Evolutionary conservation across 2,329 filamentous ascomycete genomes (phyloP).

Genomic region (Ceratocystiopsis minuta): DNA sequence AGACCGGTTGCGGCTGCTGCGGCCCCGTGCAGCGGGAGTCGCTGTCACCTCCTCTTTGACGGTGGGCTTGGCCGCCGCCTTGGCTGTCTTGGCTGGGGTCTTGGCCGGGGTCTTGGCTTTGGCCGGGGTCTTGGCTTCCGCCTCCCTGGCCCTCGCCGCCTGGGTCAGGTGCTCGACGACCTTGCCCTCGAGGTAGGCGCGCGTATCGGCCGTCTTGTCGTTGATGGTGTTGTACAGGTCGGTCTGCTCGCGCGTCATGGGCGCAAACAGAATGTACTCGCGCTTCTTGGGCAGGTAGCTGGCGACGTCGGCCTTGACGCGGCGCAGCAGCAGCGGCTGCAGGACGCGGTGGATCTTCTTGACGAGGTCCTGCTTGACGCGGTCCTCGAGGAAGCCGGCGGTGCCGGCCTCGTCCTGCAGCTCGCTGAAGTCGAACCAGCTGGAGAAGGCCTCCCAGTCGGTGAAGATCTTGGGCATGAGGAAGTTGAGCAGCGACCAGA

Average conservation of each 20-base stretch:
- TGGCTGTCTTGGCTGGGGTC: no score
- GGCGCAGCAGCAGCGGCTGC: constrained; percentile 73
- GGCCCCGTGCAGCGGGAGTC: neutral
- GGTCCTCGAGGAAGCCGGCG: constrained; percentile 61
- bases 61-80: no score
- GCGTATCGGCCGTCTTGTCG: constrained; percentile 38
- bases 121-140: constrained; percentile 1
- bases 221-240: constrained; percentile 60
- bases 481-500: constrained; percentile 93
- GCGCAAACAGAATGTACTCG: constrained; percentile 89
- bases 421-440: constrained; percentile 94
- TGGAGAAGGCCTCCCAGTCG: constrained; percentile 80
- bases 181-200: constrained; percentile 70
- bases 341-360: constrained; percentile 88
- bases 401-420: constrained; percentile 68
- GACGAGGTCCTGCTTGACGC: constrained; percentile 58
- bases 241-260: constrained; percentile 76
- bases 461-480: constrained; percentile 84
- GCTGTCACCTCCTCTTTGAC: neutral
- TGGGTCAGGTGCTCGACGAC: constrained; percentile 45
- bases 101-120: no score
- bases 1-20: no score
- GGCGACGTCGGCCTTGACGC: constrained; percentile 88
- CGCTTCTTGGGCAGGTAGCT: constrained; percentile 84
- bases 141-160: constrained; percentile 15